Conservation (phyloP, 148 eudicot species). For the Chenopodium formosanum region DNA sequence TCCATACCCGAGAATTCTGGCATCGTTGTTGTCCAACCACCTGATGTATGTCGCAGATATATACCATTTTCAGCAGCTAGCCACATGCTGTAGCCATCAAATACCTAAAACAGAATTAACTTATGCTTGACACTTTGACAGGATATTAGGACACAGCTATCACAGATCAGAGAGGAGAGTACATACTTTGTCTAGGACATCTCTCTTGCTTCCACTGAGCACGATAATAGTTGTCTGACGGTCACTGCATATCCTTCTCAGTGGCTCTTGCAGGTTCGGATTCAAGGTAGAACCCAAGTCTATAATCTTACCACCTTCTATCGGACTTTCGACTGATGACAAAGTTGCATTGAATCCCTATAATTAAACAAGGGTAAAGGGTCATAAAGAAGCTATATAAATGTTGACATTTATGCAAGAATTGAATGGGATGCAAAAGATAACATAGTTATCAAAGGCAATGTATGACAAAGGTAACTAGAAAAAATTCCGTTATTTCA, state of each 20-base stretch:
- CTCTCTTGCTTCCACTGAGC: slow-evolving; percentile 68
- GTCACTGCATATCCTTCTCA: slow-evolving; percentile 57
- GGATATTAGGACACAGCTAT: not conserved
- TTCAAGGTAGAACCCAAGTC: slow-evolving; percentile 66
- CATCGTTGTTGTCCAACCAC: slow-evolving; percentile 75
- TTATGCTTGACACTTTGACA: not conserved
- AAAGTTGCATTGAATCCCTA: slow-evolving; percentile 84
- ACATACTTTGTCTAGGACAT: slow-evolving; percentile 56
- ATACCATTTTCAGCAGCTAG: slow-evolving; percentile 90
- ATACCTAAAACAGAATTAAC: slow-evolving; percentile 46
- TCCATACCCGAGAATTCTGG: slow-evolving; percentile 75
- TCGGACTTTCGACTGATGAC: slow-evolving; percentile 45
- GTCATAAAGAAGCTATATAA: not conserved
- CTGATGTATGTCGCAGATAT: slow-evolving; percentile 63
- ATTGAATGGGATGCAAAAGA: not conserved
- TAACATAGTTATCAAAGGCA: no score
- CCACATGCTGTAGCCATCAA: slow-evolving; percentile 68
- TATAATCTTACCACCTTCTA: slow-evolving; percentile 57
- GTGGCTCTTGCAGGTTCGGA: slow-evolving; percentile 49
- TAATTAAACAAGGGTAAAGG: not conserved
- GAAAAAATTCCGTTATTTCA: no score
- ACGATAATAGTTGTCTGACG: slow-evolving; percentile 58
- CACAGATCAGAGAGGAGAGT: slow-evolving; percentile 6
- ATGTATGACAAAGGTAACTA: no score
- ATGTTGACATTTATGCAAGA: not conserved